A percentile compares a stretch with the other conserved stretches of the same genome.
These are phyloP conservation scores for Aspergillus clavatus DNA, from an alignment of 2,329 filamentous ascomycete genomes.

Conservation along the genomic window DNA sequence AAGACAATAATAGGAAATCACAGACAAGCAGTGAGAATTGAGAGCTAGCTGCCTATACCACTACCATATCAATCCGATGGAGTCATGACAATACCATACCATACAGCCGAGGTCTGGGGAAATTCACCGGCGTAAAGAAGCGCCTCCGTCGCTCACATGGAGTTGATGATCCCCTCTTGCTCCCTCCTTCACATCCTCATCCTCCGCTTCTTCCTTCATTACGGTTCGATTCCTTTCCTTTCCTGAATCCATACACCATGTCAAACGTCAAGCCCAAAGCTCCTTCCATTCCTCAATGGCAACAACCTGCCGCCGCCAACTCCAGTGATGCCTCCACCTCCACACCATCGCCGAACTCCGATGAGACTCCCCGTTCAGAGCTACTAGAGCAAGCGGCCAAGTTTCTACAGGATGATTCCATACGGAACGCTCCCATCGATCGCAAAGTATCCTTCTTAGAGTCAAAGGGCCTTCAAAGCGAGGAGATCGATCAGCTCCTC, in stretches of 20 bases:
- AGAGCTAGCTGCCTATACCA: background rate
- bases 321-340: slow-evolving; percentile 30
- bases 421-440: slow-evolving; percentile 63
- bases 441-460: slow-evolving; percentile 73
- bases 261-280: slow-evolving; percentile 29
- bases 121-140: background rate
- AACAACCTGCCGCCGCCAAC: slow-evolving; percentile 29
- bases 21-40: no score
- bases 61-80: no score
- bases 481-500: slow-evolving; percentile 66
- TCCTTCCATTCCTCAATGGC: slow-evolving; percentile 39
- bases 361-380: slow-evolving; percentile 26
- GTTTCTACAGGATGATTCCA: slow-evolving; percentile 71
- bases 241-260: slow-evolving; percentile 21
- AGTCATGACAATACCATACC: background rate
- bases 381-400: slow-evolving; percentile 63
- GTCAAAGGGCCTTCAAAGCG: slow-evolving; percentile 65
- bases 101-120: slow-evolving; percentile 17
- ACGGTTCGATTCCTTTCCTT: background rate
- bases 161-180: slow-evolving; percentile 4
- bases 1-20: no score
- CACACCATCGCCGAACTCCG: slow-evolving; percentile 23
- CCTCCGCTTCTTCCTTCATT: background rate
- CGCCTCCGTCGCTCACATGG: slow-evolving; percentile 5
- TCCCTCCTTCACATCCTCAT: slow-evolving; percentile 6